These are phyloP conservation scores for Xylaria polymorpha DNA, from an alignment of 2,329 filamentous ascomycete genomes.

Conservation along the genomic window DNA sequence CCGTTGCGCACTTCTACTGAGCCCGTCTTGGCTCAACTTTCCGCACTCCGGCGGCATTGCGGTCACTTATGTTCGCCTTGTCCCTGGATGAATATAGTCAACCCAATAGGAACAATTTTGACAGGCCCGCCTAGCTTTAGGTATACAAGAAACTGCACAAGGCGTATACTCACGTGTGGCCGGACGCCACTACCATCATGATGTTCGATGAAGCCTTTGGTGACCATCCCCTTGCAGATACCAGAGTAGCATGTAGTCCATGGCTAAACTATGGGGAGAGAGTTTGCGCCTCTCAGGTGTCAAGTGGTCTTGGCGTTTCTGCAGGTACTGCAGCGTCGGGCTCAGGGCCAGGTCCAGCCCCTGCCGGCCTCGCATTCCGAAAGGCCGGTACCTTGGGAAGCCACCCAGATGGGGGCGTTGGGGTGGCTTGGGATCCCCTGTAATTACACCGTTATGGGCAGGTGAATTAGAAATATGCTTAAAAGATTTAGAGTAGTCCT, in stretches of 20 bases:
- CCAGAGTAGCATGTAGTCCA: conserved; percentile 66
- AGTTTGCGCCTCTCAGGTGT: conserved; percentile 50
- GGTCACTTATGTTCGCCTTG: conserved; percentile 54
- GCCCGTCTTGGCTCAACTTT: conserved; percentile 63
- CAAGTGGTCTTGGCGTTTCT: conserved; percentile 40
- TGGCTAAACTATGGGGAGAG: neutral
- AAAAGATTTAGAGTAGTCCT: conserved; percentile 72
- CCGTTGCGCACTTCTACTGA: conserved; percentile 67
- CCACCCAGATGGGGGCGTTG: conserved; percentile 63
- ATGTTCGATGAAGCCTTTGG: conserved; percentile 75
- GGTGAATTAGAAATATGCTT: conserved; percentile 56
- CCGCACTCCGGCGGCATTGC: conserved; percentile 61
- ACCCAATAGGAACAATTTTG: conserved; percentile 59
- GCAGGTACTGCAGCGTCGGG: conserved; percentile 36
- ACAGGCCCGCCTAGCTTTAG: conserved; percentile 51
- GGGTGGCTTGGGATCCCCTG: conserved; percentile 61
- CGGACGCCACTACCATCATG: conserved; percentile 72
- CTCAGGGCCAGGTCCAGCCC: conserved; percentile 58
- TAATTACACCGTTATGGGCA: conserved; percentile 59
- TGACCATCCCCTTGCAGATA: conserved; percentile 73
- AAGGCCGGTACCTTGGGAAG: conserved; percentile 67
- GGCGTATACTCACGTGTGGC: conserved; percentile 68
- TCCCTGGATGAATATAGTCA: conserved; percentile 53
- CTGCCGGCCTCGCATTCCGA: conserved; percentile 68
- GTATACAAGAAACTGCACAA: conserved; percentile 43